phyloP scores from a whole-genome alignment of 768 basidiomycete species.

The Dacryopinax spathularia region DNA sequence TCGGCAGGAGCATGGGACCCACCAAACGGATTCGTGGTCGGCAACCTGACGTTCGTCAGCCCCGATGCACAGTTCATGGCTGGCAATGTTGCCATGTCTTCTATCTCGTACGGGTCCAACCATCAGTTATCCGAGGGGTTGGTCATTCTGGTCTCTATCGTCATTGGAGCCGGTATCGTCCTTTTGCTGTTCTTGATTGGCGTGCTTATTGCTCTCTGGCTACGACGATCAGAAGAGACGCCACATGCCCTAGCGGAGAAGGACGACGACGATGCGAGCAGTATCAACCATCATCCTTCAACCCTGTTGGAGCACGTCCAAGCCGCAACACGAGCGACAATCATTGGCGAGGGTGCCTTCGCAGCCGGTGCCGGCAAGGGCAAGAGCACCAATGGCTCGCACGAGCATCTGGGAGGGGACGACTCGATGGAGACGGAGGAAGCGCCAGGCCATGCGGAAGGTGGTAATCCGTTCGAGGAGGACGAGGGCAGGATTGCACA shows the following conservation, averaged over 20 bases:
- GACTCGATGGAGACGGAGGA: slow-evolving; percentile 47
- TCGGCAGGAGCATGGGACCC: slow-evolving; percentile 50
- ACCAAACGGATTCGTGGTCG: slow-evolving; percentile 57
- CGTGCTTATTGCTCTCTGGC: slow-evolving; percentile 64
- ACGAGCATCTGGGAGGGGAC: slow-evolving; percentile 1
- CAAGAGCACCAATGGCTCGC: slow-evolving; percentile 5
- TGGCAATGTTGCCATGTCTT: slow-evolving; percentile 44
- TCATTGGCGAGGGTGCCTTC: slow-evolving; percentile 38
- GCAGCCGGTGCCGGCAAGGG: slow-evolving; percentile 9
- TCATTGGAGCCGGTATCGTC: slow-evolving; percentile 86
- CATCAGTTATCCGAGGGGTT: slow-evolving; percentile 41
- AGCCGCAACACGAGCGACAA: slow-evolving; percentile 72
- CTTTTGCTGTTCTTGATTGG: slow-evolving; percentile 76
- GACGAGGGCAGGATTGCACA: slow-evolving; percentile 53
- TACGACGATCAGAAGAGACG: slow-evolving; percentile 49
- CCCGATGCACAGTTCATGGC: slow-evolving; percentile 46
- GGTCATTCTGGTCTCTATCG: slow-evolving; percentile 93
- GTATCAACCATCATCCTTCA: slow-evolving; percentile 65
- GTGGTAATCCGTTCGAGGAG: slow-evolving; percentile 42
- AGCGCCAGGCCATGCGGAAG: slow-evolving; percentile 26
- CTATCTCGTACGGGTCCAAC: slow-evolving; percentile 28
- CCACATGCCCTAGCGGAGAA: slow-evolving; percentile 41
- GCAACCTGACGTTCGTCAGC: slow-evolving; percentile 52
- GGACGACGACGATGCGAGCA: slow-evolving; percentile 56
- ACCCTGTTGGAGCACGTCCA: slow-evolving; percentile 84